Evolutionary conservation across 169 alveolate genomes (phyloP).

Genomic region (Eimeria brunetti): DNA sequence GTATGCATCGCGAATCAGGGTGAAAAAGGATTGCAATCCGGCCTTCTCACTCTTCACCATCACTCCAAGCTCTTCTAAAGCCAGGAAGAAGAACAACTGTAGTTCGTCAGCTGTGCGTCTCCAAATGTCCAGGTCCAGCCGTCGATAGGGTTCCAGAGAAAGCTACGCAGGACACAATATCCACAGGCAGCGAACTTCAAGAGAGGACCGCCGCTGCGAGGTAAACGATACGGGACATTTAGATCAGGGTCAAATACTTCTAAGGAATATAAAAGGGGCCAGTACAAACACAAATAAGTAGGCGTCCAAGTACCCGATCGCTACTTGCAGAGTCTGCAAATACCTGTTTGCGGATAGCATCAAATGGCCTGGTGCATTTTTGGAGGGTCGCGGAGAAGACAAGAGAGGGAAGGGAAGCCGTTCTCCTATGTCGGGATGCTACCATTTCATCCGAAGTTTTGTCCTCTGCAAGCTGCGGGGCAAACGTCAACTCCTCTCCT

Average conservation of each 20-base stretch:
- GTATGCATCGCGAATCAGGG: conserved; percentile 78
- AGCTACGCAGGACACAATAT: conserved; percentile 35
- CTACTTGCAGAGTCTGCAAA: background rate
- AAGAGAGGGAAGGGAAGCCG: conserved; percentile 70
- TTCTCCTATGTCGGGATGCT: background rate
- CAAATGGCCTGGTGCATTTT: conserved; percentile 73
- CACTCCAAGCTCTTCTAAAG: conserved; percentile 69
- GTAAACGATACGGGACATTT: background rate
- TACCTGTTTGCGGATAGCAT: conserved; percentile 70
- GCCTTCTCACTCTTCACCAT: conserved; percentile 66
- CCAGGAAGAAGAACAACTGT: conserved; percentile 74
- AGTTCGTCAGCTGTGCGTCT: conserved; percentile 71
- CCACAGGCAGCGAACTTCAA: background rate
- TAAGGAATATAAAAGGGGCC: background rate
- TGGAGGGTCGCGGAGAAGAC: conserved; percentile 79
- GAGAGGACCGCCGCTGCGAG: background rate
- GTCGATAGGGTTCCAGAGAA: conserved; percentile 69
- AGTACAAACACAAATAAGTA: background rate
- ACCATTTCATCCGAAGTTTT: background rate
- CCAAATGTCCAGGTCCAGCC: conserved; percentile 77
- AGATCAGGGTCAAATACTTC: background rate
- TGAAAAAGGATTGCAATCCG: conserved; percentile 59
- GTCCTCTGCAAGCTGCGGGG: background rate
- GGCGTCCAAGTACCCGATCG: background rate
- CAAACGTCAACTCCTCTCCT: conserved; percentile 8